Evolutionary conservation across 164 flowering plant species (phyloP).

Genomic region (Aristolochia fimbriata): DNA sequence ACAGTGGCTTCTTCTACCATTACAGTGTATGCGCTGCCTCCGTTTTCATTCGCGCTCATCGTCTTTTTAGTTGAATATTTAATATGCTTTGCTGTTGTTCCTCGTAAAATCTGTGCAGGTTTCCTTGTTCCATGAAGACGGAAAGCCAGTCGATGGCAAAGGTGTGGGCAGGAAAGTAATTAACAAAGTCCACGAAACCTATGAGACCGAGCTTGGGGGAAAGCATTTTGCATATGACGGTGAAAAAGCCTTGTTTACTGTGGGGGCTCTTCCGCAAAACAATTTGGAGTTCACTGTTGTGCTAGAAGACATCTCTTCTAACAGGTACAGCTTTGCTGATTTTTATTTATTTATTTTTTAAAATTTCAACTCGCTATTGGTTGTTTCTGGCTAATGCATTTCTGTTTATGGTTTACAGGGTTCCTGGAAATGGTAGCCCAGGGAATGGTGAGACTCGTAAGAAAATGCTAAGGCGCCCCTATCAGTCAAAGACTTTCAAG

Average conservation of each 20-base stretch:
- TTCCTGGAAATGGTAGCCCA: constrained; percentile 42
- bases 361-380: too few species aligned
- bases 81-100: background rate
- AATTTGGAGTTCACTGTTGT: constrained; percentile 77
- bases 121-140: constrained; percentile 68
- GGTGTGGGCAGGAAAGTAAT: constrained; percentile 76
- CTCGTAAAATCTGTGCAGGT: constrained; percentile 32
- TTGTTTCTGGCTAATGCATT: background rate
- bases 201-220: constrained; percentile 48
- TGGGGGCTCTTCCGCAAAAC: constrained; percentile 74
- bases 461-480: constrained; percentile 55
- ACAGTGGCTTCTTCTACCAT: constrained; percentile 62
- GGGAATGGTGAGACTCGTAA: constrained; percentile 40
- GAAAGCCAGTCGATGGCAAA: constrained; percentile 75
- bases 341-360: too few species aligned
- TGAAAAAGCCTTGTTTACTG: constrained; percentile 77
- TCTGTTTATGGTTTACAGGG: constrained; percentile 3
- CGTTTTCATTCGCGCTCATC: background rate
- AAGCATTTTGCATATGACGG: constrained; percentile 93
- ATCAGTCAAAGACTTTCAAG: constrained; percentile 53
- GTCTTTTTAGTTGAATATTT: background rate
- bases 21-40: constrained; percentile 60
- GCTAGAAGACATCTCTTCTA: constrained; percentile 56
- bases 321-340: constrained; percentile 27
- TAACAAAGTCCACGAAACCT: constrained; percentile 67